These are phyloP conservation scores for Trypanosoma avium DNA, from an alignment of 208 protist species.

Conservation along the genomic window DNA sequence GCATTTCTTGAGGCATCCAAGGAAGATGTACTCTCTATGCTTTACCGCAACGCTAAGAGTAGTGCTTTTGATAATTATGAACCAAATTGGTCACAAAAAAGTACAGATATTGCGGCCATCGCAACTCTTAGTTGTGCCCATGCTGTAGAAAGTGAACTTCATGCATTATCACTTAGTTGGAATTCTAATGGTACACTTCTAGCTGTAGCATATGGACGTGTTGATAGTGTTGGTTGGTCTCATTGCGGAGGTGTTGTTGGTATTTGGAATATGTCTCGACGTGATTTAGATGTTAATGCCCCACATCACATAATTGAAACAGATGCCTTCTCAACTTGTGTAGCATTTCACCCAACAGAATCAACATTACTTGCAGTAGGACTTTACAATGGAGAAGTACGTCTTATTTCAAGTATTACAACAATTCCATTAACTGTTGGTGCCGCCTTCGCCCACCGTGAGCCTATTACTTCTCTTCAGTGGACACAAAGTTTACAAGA, in stretches of 20 bases:
- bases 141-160: constrained; percentile 58
- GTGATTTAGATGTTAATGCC: constrained; percentile 49
- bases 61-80: constrained; percentile 83
- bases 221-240: constrained; percentile 89
- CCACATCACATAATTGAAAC: constrained; percentile 82
- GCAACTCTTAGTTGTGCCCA: constrained; percentile 70
- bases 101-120: constrained; percentile 50
- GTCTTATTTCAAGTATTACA: constrained; percentile 65
- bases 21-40: constrained; percentile 53
- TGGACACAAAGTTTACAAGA: constrained; percentile 78
- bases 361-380: constrained; percentile 80
- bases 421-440: constrained; percentile 34
- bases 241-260: constrained; percentile 76
- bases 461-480: constrained; percentile 77
- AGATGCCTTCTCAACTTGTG: constrained; percentile 70
- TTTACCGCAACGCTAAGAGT: constrained; percentile 72
- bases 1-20: constrained; percentile 59
- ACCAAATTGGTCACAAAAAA: constrained; percentile 78
- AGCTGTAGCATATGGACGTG: constrained; percentile 82
- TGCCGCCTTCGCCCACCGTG: constrained; percentile 44
- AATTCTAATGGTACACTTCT: constrained; percentile 83
- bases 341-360: constrained; percentile 87
- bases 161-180: constrained; percentile 79
- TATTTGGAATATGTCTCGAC: constrained; percentile 78
- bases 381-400: constrained; percentile 88